Percentiles rank a stretch among this genome's conserved stretches.
Evolutionary conservation across 805 yeast species (phyloP).

Genomic region (Metahyphopichia silvanorum): DNA sequence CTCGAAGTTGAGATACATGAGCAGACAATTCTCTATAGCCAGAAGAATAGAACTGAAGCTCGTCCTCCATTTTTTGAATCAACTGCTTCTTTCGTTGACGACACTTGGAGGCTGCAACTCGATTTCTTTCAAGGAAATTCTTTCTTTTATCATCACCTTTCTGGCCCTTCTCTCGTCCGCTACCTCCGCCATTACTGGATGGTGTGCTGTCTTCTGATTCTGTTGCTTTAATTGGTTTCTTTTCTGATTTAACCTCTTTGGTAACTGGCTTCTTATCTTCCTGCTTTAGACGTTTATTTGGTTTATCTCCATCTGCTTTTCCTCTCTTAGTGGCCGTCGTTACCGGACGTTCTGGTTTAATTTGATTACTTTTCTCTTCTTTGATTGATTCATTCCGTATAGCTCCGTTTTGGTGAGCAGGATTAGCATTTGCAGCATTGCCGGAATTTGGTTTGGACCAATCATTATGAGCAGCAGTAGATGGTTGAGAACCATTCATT

Average conservation of each 20-base stretch:
- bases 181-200: conserved; percentile 2
- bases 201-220: conserved; percentile 5
- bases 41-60: conserved; percentile 62
- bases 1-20: conserved; percentile 57
- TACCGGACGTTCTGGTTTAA: conserved; percentile 5
- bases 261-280: not conserved
- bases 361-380: no score
- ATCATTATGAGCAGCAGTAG: not conserved
- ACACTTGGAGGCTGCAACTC: conserved; percentile 95
- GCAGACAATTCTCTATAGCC: conserved; percentile 66
- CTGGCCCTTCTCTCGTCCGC: conserved; percentile 5
- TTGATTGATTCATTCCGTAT: no score
- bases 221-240: not conserved
- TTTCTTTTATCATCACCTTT: conserved; percentile 51
- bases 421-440: not conserved
- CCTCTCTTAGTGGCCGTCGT: conserved; percentile 3
- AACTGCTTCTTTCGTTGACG: conserved; percentile 91
- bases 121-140: conserved; percentile 80
- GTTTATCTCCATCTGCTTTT: conserved; percentile 8
- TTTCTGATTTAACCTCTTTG: not conserved
- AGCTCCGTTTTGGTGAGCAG: no score
- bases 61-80: conserved; percentile 77
- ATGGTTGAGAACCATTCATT: no score
- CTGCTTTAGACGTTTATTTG: conserved; percentile 5
- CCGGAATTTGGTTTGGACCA: no score